Percentiles rank a stretch among this genome's conserved stretches.
These are phyloP conservation scores for Myxozyma nipponensis DNA, from an alignment of 805 yeast genomes.

Conservation along the genomic window DNA sequence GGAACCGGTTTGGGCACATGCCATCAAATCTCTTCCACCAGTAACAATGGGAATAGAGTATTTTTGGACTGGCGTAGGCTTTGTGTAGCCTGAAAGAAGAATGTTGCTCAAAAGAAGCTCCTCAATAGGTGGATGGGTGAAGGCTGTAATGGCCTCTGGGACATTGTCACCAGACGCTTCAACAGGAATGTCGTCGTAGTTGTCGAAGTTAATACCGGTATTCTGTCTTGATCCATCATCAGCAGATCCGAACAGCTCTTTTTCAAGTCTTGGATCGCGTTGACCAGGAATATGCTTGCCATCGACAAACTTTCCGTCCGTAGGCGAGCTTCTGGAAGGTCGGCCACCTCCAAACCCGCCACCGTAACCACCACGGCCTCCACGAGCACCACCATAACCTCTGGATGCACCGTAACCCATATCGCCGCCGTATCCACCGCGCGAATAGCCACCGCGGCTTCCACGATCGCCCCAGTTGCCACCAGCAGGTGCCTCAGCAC, in stretches of 20 bases:
- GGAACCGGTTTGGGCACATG: constrained; percentile 97
- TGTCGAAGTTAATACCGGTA: constrained; percentile 97
- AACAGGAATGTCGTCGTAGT: constrained; percentile 97
- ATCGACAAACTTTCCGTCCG: constrained; percentile 76
- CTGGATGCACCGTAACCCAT: constrained; percentile 29
- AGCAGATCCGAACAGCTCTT: constrained; percentile 75
- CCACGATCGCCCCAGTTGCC: constrained; percentile 11
- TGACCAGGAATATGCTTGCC: constrained; percentile 86
- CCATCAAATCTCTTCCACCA: constrained; percentile 88
- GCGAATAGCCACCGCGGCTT: constrained; percentile 11
- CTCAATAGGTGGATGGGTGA: constrained; percentile 91
- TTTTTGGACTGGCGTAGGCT: constrained; percentile 95
- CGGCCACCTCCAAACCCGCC: constrained; percentile 34
- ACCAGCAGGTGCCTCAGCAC: not conserved
- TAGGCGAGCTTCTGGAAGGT: constrained; percentile 24
- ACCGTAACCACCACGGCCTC: constrained; percentile 33
- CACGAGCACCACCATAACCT: constrained; percentile 28
- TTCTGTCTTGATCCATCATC: constrained; percentile 74
- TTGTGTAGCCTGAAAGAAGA: constrained; percentile 78
- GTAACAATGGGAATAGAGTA: constrained; percentile 91
- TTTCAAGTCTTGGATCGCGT: constrained; percentile 63
- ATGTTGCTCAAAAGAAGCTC: constrained; percentile 81
- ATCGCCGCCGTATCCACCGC: constrained; percentile 15
- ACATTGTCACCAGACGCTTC: constrained; percentile 94
- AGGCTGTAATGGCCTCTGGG: constrained; percentile 86